Percentiles rank a stretch among this genome's conserved stretches.
Evolutionary conservation across 306 rosid genomes (phyloP).

Genomic region (Carpinus viminea): DNA sequence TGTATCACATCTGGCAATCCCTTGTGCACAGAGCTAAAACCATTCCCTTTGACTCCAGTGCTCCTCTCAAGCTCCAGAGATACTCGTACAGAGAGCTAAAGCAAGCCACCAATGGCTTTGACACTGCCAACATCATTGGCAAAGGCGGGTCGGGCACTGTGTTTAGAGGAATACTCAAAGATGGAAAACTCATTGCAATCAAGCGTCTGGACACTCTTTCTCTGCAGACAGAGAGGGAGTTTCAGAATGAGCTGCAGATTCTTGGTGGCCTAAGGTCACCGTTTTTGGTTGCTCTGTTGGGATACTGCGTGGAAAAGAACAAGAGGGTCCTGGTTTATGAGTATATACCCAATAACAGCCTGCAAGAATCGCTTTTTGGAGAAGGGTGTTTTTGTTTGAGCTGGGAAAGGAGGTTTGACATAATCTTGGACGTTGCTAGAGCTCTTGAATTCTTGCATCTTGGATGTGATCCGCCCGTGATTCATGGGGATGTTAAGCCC

Average conservation of each 20-base stretch:
- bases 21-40: slow-evolving; percentile 69
- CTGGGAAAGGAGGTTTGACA: slow-evolving; percentile 80
- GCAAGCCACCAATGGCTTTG: slow-evolving; percentile 66
- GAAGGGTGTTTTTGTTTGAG: slow-evolving; percentile 61
- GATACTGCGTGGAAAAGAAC: slow-evolving; percentile 79
- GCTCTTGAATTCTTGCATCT: slow-evolving; percentile 86
- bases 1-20: slow-evolving; percentile 74
- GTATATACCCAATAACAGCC: slow-evolving; percentile 84
- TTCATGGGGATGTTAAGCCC: slow-evolving; percentile 92
- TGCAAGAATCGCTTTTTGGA: slow-evolving; percentile 85
- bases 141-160: slow-evolving; percentile 98
- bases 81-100: slow-evolving; percentile 80
- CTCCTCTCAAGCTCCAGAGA: slow-evolving; percentile 82
- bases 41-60: slow-evolving; percentile 74
- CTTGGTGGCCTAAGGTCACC: slow-evolving; percentile 91
- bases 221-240: slow-evolving; percentile 80
- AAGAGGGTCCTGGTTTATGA: slow-evolving; percentile 76
- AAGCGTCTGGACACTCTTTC: slow-evolving; percentile 68
- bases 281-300: slow-evolving; percentile 79
- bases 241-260: slow-evolving; percentile 90
- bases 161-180: slow-evolving; percentile 68
- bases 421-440: slow-evolving; percentile 73
- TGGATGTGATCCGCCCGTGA: slow-evolving; percentile 93
- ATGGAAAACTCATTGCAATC: slow-evolving; percentile 75
- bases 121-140: slow-evolving; percentile 70